Evolutionary conservation across 108 stramenopile species (phyloP), one percentile per base, ranked within the genome.

Genomic region (Discostella stelligeroides): DNA sequence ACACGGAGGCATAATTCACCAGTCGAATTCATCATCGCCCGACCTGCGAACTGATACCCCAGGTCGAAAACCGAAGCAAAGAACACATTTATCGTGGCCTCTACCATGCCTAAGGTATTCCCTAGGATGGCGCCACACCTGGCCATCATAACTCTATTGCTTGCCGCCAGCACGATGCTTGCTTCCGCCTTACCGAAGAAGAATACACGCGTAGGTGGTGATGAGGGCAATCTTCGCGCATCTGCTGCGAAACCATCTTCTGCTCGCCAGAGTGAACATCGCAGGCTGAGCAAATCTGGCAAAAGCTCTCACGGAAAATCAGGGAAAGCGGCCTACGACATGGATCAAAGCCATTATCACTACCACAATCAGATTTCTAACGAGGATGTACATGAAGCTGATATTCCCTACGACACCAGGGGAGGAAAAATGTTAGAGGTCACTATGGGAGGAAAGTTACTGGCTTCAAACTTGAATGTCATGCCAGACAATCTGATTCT

Each of bases 381-480:
- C 34, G 34, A 34, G 34, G 34, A 34, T 6, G 6, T 34, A 3
- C 34, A 3, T 6, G 34, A 5, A 3, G 34, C 34, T 34, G 34
- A 11, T 20, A n/a, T n/a, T n/a, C n/a, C n/a, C n/a, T n/a, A n/a
- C n/a, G n/a, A n/a, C n/a, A n/a, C n/a, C n/a, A 27, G 27, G 51
- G 27, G n/a, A n/a, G n/a, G n/a, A 51, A 65, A 49, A 12, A 28
- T 13, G 46, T 67, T 76, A 7, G 43, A 66, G 37, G 55, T 76
- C 10, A 63, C 62, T 7, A 76, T 76, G 75, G 75, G 75, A 39
- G 75, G 75, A 24, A 13, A 37, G 27, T 56, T 68, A 54, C 30
- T 21, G 34, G 67, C 67, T n/a, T 28, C 37, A 0, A 56, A 76
- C 25, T 39, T 66, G 57, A 39, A 27, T 54, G 37, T 54, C 12